Percentiles rank a stretch among this genome's conserved stretches.
phyloP scores from a whole-genome alignment of 805 yeast species.

The Ogataea salicorniae region DNA sequence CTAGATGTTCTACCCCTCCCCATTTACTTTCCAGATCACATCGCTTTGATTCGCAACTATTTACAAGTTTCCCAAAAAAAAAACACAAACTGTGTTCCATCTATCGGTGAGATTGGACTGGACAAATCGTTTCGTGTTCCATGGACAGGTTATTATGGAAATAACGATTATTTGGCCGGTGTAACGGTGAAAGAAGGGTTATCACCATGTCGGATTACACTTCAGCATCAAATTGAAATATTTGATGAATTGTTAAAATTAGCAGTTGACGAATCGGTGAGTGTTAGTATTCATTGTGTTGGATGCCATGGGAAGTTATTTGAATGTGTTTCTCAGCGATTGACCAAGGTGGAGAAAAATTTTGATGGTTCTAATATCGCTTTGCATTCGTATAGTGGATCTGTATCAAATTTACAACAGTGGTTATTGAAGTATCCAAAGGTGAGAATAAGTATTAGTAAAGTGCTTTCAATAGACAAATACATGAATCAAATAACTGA shows the following conservation, averaged over 20 bases:
- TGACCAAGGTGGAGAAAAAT: background rate
- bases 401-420: constrained; percentile 56
- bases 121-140: constrained; percentile 76
- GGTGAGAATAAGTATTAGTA: constrained; percentile 30
- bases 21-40: constrained; percentile 32
- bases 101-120: constrained; percentile 85
- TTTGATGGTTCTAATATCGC: constrained; percentile 39
- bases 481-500: constrained; percentile 13
- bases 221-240: constrained; percentile 61
- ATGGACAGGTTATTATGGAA: constrained; percentile 46
- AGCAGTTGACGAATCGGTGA: constrained; percentile 43
- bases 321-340: constrained; percentile 33
- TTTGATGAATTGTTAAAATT: constrained; percentile 46
- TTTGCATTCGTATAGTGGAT: constrained; percentile 85
- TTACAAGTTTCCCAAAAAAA: constrained; percentile 16
- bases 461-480: constrained; percentile 21
- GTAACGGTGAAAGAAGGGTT: constrained; percentile 8
- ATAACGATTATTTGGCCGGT: background rate
- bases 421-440: constrained; percentile 41
- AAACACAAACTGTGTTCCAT: constrained; percentile 25
- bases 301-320: constrained; percentile 63
- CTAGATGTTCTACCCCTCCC: constrained; percentile 60
- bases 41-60: constrained; percentile 29
- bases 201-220: constrained; percentile 41
- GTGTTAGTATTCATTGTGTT: constrained; percentile 82